Evolutionary conservation across 257 asterid genomes (phyloP).

Genomic region (Asclepias syriaca): DNA sequence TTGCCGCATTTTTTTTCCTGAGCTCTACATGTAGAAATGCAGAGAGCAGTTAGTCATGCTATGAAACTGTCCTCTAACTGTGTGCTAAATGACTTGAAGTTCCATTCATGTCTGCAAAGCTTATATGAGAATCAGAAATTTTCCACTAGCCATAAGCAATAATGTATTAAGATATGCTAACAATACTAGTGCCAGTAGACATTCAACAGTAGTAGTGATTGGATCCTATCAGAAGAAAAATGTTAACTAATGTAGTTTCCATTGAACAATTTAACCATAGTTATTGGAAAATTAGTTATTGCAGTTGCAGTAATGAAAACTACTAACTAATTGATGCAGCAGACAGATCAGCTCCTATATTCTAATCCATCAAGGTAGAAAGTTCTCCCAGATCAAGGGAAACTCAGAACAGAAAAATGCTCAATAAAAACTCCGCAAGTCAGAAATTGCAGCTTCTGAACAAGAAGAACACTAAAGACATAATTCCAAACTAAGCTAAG

Average conservation of each 20-base stretch:
- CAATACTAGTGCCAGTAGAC: background rate
- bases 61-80: background rate
- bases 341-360: background rate
- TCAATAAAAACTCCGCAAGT: background rate
- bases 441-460: background rate
- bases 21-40: slow-evolving; percentile 34
- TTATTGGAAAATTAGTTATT: background rate
- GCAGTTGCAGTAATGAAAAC: background rate
- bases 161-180: background rate
- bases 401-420: background rate
- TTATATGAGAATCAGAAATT: background rate
- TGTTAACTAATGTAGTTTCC: background rate
- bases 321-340: background rate
- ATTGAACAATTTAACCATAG: background rate
- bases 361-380: background rate
- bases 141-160: background rate
- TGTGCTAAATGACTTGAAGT: background rate
- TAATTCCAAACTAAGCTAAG: background rate
- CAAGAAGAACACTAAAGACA: background rate
- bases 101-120: background rate
- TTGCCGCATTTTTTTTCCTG: slow-evolving; percentile 56
- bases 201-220: background rate
- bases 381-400: background rate
- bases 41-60: background rate
- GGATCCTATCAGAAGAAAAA: background rate